Evolutionary conservation across 768 basidiomycete genomes (phyloP).

Genomic region (Leccinum imitatum): DNA sequence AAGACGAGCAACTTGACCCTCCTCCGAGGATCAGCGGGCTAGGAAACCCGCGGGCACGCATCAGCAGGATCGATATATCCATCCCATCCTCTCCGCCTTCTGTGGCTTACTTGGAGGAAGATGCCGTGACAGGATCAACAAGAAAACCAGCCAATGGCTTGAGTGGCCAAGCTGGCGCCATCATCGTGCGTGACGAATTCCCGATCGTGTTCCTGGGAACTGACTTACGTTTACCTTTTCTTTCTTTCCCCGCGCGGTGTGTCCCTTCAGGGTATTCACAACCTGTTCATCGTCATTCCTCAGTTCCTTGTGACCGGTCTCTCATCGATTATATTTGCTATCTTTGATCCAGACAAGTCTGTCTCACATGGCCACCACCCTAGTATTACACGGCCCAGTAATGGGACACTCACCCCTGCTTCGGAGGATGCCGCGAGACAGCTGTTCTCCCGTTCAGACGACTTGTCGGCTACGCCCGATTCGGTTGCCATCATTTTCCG

Average conservation of each 20-base stretch:
- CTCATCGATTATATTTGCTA: slow-evolving; percentile 81
- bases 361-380: slow-evolving; percentile 37
- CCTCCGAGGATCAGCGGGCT: slow-evolving; percentile 31
- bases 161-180: slow-evolving; percentile 85
- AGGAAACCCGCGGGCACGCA: slow-evolving; percentile 46
- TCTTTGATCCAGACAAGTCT: slow-evolving; percentile 68
- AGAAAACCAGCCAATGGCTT: slow-evolving; percentile 37
- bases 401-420: slow-evolving; percentile 6
- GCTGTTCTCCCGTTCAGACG: slow-evolving; percentile 15
- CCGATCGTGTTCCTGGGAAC: slow-evolving; percentile 1
- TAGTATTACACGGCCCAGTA: slow-evolving; percentile 10
- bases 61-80: slow-evolving; percentile 47
- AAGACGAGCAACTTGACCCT: slow-evolving; percentile 15
- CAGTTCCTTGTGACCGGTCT: slow-evolving; percentile 92
- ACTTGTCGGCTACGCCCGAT: slow-evolving; percentile 41
- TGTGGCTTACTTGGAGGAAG: slow-evolving; percentile 14
- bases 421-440: slow-evolving; percentile 7
- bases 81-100: slow-evolving; percentile 11
- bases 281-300: slow-evolving; percentile 89
- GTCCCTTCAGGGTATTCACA: slow-evolving; percentile 79
- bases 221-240: not conserved
- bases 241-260: not conserved
- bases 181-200: slow-evolving; percentile 54
- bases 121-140: slow-evolving; percentile 18
- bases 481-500: slow-evolving; percentile 82